These are phyloP conservation scores for Kodamaea neixiangensis DNA, from an alignment of 805 yeast genomes.

Conservation along the genomic window DNA sequence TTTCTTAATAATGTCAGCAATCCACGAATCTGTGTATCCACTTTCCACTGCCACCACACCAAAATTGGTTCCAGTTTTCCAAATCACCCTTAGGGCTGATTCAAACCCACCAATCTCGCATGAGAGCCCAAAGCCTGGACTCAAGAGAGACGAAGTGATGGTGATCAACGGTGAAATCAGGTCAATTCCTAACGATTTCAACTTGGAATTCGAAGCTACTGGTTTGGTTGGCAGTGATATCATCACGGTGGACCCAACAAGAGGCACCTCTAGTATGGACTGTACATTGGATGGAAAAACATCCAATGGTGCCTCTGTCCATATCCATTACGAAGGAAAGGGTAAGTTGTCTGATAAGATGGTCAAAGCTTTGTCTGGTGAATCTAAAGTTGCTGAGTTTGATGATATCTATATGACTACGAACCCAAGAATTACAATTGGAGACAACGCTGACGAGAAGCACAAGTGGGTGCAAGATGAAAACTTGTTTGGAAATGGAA, in stretches of 20 bases:
- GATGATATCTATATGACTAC: slow-evolving; percentile 51
- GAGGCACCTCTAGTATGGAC: slow-evolving; percentile 37
- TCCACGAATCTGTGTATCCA: slow-evolving; percentile 9
- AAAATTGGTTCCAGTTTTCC: slow-evolving; percentile 32
- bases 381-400: slow-evolving; percentile 32
- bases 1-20: not conserved
- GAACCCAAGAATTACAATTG: slow-evolving; percentile 48
- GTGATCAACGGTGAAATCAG: slow-evolving; percentile 27
- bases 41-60: slow-evolving; percentile 20
- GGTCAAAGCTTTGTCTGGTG: slow-evolving; percentile 36
- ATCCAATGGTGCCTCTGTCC: slow-evolving; percentile 43
- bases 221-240: slow-evolving; percentile 49
- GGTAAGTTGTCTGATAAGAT: slow-evolving; percentile 36
- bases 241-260: slow-evolving; percentile 36
- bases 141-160: slow-evolving; percentile 12
- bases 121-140: slow-evolving; percentile 18
- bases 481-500: slow-evolving; percentile 58
- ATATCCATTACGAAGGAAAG: slow-evolving; percentile 50
- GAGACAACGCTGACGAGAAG: slow-evolving; percentile 42
- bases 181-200: slow-evolving; percentile 31
- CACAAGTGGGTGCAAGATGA: slow-evolving; percentile 52
- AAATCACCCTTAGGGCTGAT: slow-evolving; percentile 25
- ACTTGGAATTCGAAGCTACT: slow-evolving; percentile 30
- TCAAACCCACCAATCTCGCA: slow-evolving; percentile 20
- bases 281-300: slow-evolving; percentile 51